phyloP scores from a whole-genome alignment of 1,284 basidiomycete species.

The Marasmius tenuissimus region DNA sequence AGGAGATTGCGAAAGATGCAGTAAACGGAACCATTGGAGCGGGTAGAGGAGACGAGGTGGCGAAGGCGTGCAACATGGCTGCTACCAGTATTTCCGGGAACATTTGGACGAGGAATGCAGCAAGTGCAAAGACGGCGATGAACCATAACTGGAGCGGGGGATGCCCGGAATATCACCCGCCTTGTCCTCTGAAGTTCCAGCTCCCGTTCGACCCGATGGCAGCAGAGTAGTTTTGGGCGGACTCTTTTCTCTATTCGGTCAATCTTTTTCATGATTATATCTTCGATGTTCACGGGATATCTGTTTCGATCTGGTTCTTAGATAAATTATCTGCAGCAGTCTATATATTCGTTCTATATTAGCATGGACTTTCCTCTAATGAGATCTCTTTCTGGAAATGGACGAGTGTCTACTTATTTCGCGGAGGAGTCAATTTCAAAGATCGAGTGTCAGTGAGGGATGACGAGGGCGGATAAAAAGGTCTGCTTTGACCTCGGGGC shows the following conservation, averaged over 20 bases:
- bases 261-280: no score
- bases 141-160: constrained; percentile 14
- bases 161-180: constrained; percentile 13
- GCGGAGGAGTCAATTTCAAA: no score
- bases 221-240: not conserved
- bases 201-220: not conserved
- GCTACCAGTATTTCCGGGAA: constrained; percentile 24
- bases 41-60: constrained; percentile 16
- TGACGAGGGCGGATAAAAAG: no score
- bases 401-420: no score
- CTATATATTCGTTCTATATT: no score
- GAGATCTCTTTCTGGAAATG: no score
- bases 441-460: no score
- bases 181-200: constrained; percentile 6
- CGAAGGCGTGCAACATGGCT: constrained; percentile 23
- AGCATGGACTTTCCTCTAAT: no score
- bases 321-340: no score
- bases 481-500: no score
- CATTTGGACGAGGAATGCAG: constrained; percentile 23
- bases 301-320: no score
- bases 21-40: not conserved
- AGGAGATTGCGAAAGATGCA: constrained; percentile 12
- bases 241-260: not conserved
- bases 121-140: constrained; percentile 13
- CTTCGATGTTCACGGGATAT: no score